Conservation (phyloP, 2,329 filamentous ascomycete genomes). For the Ramularia endophylla region DNA sequence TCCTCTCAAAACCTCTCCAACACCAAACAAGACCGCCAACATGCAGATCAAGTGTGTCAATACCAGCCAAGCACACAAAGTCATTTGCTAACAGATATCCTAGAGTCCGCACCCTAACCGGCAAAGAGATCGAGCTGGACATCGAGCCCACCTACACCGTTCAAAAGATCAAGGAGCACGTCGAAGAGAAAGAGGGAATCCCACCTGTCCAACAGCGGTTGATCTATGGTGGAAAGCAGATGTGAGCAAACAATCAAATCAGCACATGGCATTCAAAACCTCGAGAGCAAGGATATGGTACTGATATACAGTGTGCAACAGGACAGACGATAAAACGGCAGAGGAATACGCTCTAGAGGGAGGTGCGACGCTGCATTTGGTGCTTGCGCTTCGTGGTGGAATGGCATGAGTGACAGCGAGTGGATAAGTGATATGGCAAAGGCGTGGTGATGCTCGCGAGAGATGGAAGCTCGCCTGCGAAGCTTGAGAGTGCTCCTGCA, state of each 20-base stretch:
- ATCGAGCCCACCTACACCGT: conserved; percentile 95
- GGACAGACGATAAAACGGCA: conserved; percentile 93
- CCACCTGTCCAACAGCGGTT: conserved; percentile 93
- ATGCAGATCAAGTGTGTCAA: conserved; percentile 30
- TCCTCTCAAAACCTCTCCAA: neutral
- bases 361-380: conserved; percentile 89
- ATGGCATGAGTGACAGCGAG: neutral
- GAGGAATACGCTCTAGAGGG: conserved; percentile 85
- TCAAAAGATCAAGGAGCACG: conserved; percentile 94
- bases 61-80: too few species aligned
- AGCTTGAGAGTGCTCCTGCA: too few species aligned
- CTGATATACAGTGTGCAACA: conserved; percentile 34
- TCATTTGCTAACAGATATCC: too few species aligned
- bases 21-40: conserved; percentile 1
- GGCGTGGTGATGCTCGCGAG: too few species aligned
- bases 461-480: too few species aligned
- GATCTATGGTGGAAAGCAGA: conserved; percentile 97
- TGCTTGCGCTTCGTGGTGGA: conserved; percentile 90
- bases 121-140: conserved; percentile 98
- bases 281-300: neutral
- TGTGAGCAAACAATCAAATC: conserved; percentile 50
- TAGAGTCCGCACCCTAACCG: conserved; percentile 94
- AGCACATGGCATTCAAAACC: neutral
- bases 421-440: too few species aligned
- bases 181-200: conserved; percentile 98